phyloP scores from a whole-genome alignment of 495 filamentous ascomycete species.

The Podospora tetraspora region DNA sequence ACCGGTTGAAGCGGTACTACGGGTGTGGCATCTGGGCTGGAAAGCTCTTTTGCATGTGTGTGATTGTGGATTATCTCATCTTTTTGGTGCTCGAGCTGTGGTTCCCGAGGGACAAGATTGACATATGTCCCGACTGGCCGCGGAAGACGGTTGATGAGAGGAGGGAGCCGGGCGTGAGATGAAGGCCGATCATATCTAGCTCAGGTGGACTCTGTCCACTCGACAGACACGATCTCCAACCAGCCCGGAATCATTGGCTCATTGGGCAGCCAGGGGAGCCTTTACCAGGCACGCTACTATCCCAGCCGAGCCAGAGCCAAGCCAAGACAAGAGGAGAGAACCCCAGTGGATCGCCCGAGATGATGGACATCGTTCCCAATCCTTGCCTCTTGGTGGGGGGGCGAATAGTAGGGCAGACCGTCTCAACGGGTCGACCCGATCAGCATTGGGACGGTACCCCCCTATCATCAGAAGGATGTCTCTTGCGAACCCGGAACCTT shows the following conservation, averaged over 20 bases:
- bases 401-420: not conserved
- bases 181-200: not conserved
- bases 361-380: not conserved
- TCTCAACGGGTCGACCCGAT: not conserved
- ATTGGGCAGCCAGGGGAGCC: not conserved
- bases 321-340: not conserved
- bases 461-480: not conserved
- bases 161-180: conserved; percentile 9
- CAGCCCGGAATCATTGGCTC: not conserved
- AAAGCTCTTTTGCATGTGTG: conserved; percentile 92
- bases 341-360: not conserved
- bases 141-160: conserved; percentile 49
- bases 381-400: not conserved
- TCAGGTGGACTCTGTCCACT: not conserved
- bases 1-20: conserved; percentile 91
- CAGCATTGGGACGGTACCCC: not conserved
- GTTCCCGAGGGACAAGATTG: conserved; percentile 78
- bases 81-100: conserved; percentile 82
- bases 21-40: conserved; percentile 99
- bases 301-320: not conserved
- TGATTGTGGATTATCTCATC: conserved; percentile 87
- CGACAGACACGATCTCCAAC: not conserved
- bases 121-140: conserved; percentile 87
- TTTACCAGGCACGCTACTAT: not conserved
- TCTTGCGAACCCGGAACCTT: not conserved